Evolutionary conservation across 2,329 filamentous ascomycete species (phyloP).

Genomic region (Aspergillus novofumigatus): DNA sequence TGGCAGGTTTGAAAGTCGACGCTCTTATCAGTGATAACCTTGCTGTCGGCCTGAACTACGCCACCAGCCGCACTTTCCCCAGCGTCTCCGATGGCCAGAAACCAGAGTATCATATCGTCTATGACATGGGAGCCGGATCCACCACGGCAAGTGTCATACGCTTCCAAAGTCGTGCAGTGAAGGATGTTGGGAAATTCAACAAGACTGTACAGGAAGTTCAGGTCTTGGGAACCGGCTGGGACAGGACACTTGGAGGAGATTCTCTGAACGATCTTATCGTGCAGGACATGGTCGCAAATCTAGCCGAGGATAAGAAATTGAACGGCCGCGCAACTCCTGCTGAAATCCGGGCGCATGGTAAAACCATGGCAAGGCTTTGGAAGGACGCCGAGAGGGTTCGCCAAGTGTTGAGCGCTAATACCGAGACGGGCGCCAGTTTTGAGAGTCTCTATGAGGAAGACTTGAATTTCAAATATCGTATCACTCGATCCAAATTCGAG

Average conservation of each 20-base stretch:
- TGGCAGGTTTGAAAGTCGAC: slow-evolving; percentile 83
- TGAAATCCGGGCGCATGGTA: slow-evolving; percentile 65
- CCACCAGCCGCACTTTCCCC: slow-evolving; percentile 84
- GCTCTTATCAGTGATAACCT: slow-evolving; percentile 83
- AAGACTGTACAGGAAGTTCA: slow-evolving; percentile 97
- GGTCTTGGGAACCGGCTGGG: slow-evolving; percentile 82
- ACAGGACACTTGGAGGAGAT: slow-evolving; percentile 84
- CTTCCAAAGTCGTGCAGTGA: slow-evolving; percentile 84
- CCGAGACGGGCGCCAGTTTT: slow-evolving; percentile 72
- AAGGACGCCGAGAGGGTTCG: slow-evolving; percentile 86
- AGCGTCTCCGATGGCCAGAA: slow-evolving; percentile 76
- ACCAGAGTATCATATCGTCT: slow-evolving; percentile 88
- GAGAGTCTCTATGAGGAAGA: slow-evolving; percentile 84
- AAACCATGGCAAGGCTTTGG: slow-evolving; percentile 82
- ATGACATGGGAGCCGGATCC: slow-evolving; percentile 96
- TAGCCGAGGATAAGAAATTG: slow-evolving; percentile 63
- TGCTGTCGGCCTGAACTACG: slow-evolving; percentile 92
- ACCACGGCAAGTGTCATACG: slow-evolving; percentile 84
- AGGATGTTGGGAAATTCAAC: slow-evolving; percentile 89
- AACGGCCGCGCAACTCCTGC: slow-evolving; percentile 36
- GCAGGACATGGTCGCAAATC: slow-evolving; percentile 79
- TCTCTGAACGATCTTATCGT: slow-evolving; percentile 82
- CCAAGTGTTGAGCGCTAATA: slow-evolving; percentile 90
- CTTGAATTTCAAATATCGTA: slow-evolving; percentile 88
- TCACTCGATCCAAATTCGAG: slow-evolving; percentile 77